These are phyloP conservation scores for Serendipita vermifera DNA, from an alignment of 768 basidiomycete genomes.

Conservation along the genomic window DNA sequence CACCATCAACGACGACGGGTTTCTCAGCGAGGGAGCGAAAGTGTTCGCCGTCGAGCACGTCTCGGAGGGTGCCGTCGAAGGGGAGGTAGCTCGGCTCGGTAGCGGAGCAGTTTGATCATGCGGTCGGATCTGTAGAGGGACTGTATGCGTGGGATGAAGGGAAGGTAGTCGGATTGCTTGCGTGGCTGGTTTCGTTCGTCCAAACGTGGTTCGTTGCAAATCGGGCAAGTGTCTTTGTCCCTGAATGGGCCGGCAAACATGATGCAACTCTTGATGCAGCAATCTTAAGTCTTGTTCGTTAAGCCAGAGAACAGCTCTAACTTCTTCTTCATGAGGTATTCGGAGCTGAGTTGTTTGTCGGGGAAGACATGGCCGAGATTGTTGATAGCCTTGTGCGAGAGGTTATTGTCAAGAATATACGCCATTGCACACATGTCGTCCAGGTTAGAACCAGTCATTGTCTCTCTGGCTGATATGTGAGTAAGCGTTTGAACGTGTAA, in stretches of 20 bases:
- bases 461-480: too few species aligned
- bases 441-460: too few species aligned
- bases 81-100: constrained; percentile 19
- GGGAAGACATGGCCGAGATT: too few species aligned
- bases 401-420: too few species aligned
- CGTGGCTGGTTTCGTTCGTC: constrained; percentile 18
- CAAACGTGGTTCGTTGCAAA: constrained; percentile 25
- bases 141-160: constrained; percentile 28
- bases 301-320: constrained; percentile 28
- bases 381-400: too few species aligned
- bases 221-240: constrained; percentile 24
- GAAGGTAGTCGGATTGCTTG: constrained; percentile 27
- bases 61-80: constrained; percentile 17
- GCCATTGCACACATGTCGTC: too few species aligned
- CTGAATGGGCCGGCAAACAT: constrained; percentile 26
- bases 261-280: constrained; percentile 33
- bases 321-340: too few species aligned
- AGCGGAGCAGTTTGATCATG: constrained; percentile 15
- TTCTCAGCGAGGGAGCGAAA: constrained; percentile 22
- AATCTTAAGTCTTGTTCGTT: constrained; percentile 26
- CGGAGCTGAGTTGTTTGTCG: too few species aligned
- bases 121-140: constrained; percentile 17
- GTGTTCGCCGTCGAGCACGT: constrained; percentile 27
- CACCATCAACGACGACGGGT: constrained; percentile 22
- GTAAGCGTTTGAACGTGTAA: too few species aligned